Evolutionary conservation across 257 asterid species (phyloP), one percentile per base, ranked within the genome.

Genomic region (Lavandula angustifolia): DNA sequence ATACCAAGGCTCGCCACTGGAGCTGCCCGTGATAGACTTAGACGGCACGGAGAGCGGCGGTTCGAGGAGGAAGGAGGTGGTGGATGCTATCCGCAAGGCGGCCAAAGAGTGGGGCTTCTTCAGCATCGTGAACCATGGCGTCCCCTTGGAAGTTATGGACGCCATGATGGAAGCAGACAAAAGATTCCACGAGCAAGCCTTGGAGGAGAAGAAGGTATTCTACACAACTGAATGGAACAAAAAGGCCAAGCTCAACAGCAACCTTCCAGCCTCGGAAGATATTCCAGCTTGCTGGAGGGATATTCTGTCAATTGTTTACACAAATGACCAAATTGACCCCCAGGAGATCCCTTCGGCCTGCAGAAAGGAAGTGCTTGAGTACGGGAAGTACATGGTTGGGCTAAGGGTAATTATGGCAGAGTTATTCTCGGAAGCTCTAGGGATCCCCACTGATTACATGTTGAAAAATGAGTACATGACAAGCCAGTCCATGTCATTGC

Each of bases 201-300:
- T 22, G 3, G 70, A 62, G 13, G 72, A 56, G 27, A 78, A 78
- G 63, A 47, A 0, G 71, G 40, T 9, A 0, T 6, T 62, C 8
- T 78, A 78, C 22, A 35, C 83, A 9, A 3, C 9, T 5, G 80
- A 78, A 3, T 14, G 9, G 6, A 17, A 43, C 22, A 68, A 14
- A 60, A 52, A 63, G 3, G 78, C 75, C 9, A 67, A 17, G 10
- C 49, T 78, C 41, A 57, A 38, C 41, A 75, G 80, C 74, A 70
- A 57, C n/a, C 5, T 69, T 42, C 42, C 38, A 9, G 16, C 54
- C 64, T 3, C 31, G 11, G 33, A 61, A 54, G 27, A 61, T 12
- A 73, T 75, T 4, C 12, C 76, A 7, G 80, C 78, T 0, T 47
- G 60, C 7, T 78, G 83, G 83, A 72, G 80, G 54, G 83, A 79